Percentiles rank a stretch among this genome's conserved stretches.
phyloP scores from a whole-genome alignment of 164 flowering plant species.

The Vitis labrusca region DNA sequence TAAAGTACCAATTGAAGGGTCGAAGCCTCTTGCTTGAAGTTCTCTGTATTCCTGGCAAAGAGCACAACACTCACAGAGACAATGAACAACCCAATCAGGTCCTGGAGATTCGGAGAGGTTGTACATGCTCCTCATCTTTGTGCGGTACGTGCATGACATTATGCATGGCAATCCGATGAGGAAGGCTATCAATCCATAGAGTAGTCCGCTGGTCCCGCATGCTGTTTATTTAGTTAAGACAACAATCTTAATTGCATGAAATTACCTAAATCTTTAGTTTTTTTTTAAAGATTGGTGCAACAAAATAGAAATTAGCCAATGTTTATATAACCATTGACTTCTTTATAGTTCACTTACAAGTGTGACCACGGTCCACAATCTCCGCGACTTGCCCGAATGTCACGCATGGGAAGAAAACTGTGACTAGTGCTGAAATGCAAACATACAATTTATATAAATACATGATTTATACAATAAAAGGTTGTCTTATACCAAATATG shows the following conservation, averaged over 20 bases:
- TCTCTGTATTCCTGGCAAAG: conserved; percentile 42
- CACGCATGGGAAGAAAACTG: conserved; percentile 36
- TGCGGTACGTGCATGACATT: conserved; percentile 28
- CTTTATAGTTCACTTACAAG: conserved; percentile 24
- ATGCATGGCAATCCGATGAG: conserved; percentile 19
- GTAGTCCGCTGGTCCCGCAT: conserved; percentile 18
- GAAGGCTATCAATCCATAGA: conserved; percentile 12
- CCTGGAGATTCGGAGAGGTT: conserved; percentile 28
- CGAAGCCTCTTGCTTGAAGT: conserved; percentile 30
- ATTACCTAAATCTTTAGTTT: background rate
- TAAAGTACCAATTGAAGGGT: conserved; percentile 30
- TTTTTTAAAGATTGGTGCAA: background rate
- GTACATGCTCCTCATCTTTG: conserved; percentile 25
- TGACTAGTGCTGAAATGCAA: conserved; percentile 29
- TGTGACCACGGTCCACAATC: conserved; percentile 37
- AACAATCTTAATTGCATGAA: background rate
- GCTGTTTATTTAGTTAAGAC: conserved; percentile 8
- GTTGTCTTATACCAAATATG: no score
- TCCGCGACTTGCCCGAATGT: conserved; percentile 55
- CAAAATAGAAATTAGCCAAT: no score
- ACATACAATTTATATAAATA: no score
- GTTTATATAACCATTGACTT: no score
- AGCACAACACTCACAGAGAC: conserved; percentile 26
- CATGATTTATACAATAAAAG: no score
- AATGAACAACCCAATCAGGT: conserved; percentile 29